phyloP scores from a whole-genome alignment of 768 basidiomycete genomes.

The Pulveroboletus ravenelii region DNA sequence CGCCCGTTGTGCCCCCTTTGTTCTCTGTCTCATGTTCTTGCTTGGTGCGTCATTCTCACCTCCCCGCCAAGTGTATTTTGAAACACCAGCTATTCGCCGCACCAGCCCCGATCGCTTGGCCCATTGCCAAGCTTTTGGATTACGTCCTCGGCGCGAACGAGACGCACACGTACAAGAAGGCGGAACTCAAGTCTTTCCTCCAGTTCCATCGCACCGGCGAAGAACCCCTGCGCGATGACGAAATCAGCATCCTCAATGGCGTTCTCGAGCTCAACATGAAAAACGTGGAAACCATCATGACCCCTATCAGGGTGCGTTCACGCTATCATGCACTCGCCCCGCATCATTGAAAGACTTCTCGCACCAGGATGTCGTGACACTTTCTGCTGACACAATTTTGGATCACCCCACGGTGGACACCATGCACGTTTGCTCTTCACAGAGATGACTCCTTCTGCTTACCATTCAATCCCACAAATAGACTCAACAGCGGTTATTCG shows the following conservation, averaged over 20 bases:
- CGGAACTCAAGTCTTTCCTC: conserved; percentile 72
- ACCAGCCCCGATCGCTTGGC: conserved; percentile 72
- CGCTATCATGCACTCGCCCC: neutral
- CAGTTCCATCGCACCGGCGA: conserved; percentile 75
- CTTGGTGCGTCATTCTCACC: conserved; percentile 28
- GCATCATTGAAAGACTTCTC: neutral
- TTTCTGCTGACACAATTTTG: conserved; percentile 72
- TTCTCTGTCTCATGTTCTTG: conserved; percentile 68
- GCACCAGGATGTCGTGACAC: conserved; percentile 71
- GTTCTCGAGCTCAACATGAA: conserved; percentile 76
- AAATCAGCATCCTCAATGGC: conserved; percentile 76
- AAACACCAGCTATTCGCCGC: neutral
- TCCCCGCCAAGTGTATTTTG: neutral
- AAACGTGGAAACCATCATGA: conserved; percentile 77
- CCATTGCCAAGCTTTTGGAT: conserved; percentile 71
- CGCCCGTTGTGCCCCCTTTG: conserved; percentile 71
- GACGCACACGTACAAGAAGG: conserved; percentile 75
- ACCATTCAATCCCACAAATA: conserved; percentile 25
- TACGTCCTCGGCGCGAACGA: conserved; percentile 71
- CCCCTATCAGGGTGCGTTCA: conserved; percentile 55
- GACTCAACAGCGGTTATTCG: conserved; percentile 80
- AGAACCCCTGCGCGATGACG: conserved; percentile 73
- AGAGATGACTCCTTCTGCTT: neutral
- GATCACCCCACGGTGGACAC: conserved; percentile 75
- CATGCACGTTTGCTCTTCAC: conserved; percentile 47